Evolutionary conservation across 1,284 basidiomycete genomes (phyloP).

Genomic region (Erythrobasidium hasegawianum): DNA sequence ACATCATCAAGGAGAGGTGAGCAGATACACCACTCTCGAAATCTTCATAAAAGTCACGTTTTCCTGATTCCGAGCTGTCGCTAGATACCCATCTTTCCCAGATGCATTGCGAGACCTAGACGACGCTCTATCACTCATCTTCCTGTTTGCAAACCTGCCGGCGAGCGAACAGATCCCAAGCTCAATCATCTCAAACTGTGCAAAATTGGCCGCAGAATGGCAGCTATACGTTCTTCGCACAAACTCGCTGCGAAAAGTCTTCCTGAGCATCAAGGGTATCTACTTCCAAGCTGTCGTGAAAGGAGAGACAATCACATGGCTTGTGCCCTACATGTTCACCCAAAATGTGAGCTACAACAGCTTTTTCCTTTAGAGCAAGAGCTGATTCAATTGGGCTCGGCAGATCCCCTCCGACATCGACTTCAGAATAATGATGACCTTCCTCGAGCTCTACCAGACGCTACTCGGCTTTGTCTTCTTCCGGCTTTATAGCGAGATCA

Average conservation of each 20-base stretch:
- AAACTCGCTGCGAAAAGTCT: conserved; percentile 78
- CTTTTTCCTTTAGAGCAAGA: background rate
- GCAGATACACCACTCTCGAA: conserved; percentile 7
- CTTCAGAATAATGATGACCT: conserved; percentile 96
- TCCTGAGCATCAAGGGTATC: conserved; percentile 96
- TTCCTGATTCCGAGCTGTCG: background rate
- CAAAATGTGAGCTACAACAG: conserved; percentile 66
- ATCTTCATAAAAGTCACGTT: background rate
- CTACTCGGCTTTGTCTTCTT: conserved; percentile 92
- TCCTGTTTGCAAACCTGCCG: conserved; percentile 85
- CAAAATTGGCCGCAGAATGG: conserved; percentile 64
- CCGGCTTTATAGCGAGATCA: conserved; percentile 93
- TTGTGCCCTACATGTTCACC: conserved; percentile 96
- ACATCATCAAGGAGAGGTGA: conserved; percentile 95
- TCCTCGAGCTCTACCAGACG: conserved; percentile 97
- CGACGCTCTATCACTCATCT: conserved; percentile 92
- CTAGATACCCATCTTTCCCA: conserved; percentile 92
- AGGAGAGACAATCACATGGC: conserved; percentile 87
- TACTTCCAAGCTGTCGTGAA: conserved; percentile 96
- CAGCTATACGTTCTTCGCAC: conserved; percentile 93
- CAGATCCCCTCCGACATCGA: conserved; percentile 94
- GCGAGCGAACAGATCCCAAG: conserved; percentile 70
- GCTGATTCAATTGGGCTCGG: background rate
- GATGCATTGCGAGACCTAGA: conserved; percentile 95
- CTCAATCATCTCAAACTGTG: conserved; percentile 83